Conservation (phyloP, 2,329 filamentous ascomycete species). For the Fusarium sp. region DNA sequence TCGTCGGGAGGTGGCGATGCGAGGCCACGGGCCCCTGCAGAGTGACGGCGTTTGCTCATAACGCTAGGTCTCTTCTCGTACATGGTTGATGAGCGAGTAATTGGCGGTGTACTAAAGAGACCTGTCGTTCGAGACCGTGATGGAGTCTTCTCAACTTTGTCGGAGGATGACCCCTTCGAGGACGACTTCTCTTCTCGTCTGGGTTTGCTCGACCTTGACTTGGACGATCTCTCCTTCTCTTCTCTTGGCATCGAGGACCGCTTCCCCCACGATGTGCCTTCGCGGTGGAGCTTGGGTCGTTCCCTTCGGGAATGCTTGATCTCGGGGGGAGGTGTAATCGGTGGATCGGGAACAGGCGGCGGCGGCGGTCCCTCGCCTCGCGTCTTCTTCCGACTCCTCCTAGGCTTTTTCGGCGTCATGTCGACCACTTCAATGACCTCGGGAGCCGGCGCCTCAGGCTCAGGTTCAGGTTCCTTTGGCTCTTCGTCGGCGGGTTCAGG, state of each 20-base stretch:
- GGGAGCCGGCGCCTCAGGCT: constrained; percentile 28
- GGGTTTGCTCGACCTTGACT: constrained; percentile 68
- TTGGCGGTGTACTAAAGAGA: constrained; percentile 75
- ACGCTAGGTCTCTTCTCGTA: constrained; percentile 71
- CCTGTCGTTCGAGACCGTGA: constrained; percentile 69
- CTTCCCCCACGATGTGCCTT: constrained; percentile 78
- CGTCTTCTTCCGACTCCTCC: constrained; percentile 58
- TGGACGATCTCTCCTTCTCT: constrained; percentile 65
- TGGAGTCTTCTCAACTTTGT: constrained; percentile 69
- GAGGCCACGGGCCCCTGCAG: constrained; percentile 74
- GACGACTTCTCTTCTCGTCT: constrained; percentile 70
- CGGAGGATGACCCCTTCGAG: constrained; percentile 79
- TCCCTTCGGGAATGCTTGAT: constrained; percentile 77
- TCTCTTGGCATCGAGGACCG: constrained; percentile 70
- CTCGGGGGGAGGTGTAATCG: constrained; percentile 65
- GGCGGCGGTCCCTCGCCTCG: constrained; percentile 54
- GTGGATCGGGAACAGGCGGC: constrained; percentile 59
- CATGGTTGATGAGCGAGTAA: constrained; percentile 77
- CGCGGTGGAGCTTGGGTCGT: constrained; percentile 80
- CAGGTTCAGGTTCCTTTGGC: constrained; percentile 47
- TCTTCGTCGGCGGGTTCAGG: constrained; percentile 29
- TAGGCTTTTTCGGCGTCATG: constrained; percentile 59
- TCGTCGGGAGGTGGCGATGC: constrained; percentile 81
- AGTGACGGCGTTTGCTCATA: constrained; percentile 72
- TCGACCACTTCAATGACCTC: constrained; percentile 62